These are phyloP conservation scores for Tilletia setariae DNA, from an alignment of 1,284 basidiomycete species.

Conservation along the genomic window DNA sequence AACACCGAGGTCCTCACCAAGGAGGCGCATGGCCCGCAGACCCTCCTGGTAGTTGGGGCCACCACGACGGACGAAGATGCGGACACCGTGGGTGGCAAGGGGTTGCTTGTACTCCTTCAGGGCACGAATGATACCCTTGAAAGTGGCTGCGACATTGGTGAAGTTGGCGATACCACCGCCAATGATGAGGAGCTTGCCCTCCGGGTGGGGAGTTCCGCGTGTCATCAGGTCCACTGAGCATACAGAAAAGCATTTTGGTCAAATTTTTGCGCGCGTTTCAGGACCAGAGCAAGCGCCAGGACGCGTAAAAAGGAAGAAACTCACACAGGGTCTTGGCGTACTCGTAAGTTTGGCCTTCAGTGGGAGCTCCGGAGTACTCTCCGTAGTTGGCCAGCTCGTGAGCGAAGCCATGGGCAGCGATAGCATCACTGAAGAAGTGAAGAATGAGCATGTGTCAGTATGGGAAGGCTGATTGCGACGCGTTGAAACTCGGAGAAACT, in stretches of 20 bases:
- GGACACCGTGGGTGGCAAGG: constrained; percentile 47
- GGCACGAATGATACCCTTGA: constrained; percentile 98
- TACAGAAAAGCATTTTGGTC: neutral
- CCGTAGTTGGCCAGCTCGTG: constrained; percentile 99
- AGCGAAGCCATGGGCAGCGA: constrained; percentile 92
- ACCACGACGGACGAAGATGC: constrained; percentile 84
- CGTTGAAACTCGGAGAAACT: constrained; percentile 8
- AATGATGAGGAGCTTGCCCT: constrained; percentile 96
- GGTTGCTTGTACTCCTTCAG: constrained; percentile 80
- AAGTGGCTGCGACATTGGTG: constrained; percentile 97
- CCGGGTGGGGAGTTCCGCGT: constrained; percentile 58
- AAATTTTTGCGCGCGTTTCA: constrained; percentile 15
- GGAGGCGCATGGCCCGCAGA: constrained; percentile 95
- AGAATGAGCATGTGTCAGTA: constrained; percentile 54
- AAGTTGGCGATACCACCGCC: constrained; percentile 99
- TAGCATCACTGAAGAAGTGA: constrained; percentile 67
- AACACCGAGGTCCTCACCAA: constrained; percentile 94
- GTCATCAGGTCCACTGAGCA: constrained; percentile 78
- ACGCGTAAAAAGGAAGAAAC: constrained; percentile 46
- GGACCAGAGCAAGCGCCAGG: neutral
- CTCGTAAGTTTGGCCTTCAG: constrained; percentile 97
- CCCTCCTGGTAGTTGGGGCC: constrained; percentile 99
- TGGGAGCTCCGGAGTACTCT: constrained; percentile 98
- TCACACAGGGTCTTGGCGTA: constrained; percentile 95
- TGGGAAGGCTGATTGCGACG: constrained; percentile 25